Evolutionary conservation across 2,329 filamentous ascomycete species (phyloP).

Genomic region (Stagonosporopsis cucurbitacearum): DNA sequence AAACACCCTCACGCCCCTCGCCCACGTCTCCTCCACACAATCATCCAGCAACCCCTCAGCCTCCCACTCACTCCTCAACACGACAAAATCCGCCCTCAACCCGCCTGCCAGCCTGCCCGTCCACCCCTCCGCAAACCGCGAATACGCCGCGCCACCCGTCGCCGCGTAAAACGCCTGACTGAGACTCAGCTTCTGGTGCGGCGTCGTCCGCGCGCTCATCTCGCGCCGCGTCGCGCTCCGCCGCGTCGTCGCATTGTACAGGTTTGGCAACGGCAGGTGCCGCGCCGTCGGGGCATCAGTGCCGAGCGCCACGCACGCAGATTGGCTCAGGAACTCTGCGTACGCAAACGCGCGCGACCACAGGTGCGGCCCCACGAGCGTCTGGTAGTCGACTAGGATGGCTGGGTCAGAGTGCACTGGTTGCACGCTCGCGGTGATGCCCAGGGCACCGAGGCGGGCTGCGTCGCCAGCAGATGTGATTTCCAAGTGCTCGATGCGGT

Average conservation of each 20-base stretch:
- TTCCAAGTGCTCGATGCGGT: constrained; percentile 68
- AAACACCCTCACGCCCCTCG: constrained; percentile 11
- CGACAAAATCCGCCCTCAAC: constrained; percentile 63
- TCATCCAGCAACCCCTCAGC: constrained; percentile 54
- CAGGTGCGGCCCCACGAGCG: constrained; percentile 58
- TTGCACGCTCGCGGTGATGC: constrained; percentile 84
- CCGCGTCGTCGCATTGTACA: constrained; percentile 63
- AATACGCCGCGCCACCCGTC: constrained; percentile 61
- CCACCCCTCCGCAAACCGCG: constrained; percentile 60
- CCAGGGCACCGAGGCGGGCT: constrained; percentile 58
- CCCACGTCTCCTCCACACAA: constrained; percentile 53
- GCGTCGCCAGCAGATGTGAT: constrained; percentile 56
- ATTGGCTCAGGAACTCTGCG: constrained; percentile 59
- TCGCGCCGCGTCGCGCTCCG: constrained; percentile 53
- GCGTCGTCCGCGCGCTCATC: constrained; percentile 21
- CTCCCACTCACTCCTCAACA: constrained; percentile 58
- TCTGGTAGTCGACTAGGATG: constrained; percentile 63
- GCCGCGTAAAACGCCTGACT: constrained; percentile 60
- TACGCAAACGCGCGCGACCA: constrained; percentile 66
- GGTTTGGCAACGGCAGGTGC: constrained; percentile 58
- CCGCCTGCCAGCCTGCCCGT: constrained; percentile 59
- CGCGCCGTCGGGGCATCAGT: constrained; percentile 64
- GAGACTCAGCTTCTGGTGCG: constrained; percentile 59
- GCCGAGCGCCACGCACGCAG: constrained; percentile 61
- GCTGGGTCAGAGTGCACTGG: constrained; percentile 84